Percentiles rank a stretch among this genome's conserved stretches.
Conservation (phyloP, 2,329 filamentous ascomycete species). For the Xylariales sp. region DNA sequence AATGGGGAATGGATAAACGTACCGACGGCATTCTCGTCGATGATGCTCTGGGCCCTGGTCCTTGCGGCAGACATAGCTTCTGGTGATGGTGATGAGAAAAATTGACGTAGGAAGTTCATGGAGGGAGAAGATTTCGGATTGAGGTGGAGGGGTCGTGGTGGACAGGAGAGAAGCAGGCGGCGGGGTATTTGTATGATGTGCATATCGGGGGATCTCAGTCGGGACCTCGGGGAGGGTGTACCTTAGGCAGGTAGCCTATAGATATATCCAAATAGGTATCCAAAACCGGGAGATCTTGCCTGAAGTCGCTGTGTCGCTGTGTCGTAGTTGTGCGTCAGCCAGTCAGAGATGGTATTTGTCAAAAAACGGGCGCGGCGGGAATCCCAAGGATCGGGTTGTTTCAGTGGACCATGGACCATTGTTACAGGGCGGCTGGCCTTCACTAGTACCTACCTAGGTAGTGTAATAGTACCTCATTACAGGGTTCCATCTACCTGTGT, state of each 20-base stretch:
- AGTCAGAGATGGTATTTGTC: conserved; percentile 13
- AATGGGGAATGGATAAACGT: conserved; percentile 49
- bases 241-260: too few relatives aligned
- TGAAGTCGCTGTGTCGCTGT: not conserved
- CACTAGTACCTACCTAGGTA: too few relatives aligned
- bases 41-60: conserved; percentile 84
- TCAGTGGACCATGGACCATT: conserved; percentile 2
- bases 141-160: conserved; percentile 21
- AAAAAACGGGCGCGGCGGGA: conserved; percentile 1
- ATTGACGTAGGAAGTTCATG: conserved; percentile 69
- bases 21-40: conserved; percentile 90
- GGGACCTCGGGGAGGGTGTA: too few relatives aligned
- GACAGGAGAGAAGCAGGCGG: conserved; percentile 18
- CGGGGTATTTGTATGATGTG: conserved; percentile 40
- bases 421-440: too few relatives aligned
- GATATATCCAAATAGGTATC: not conserved
- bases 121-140: conserved; percentile 20
- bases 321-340: conserved; percentile 1
- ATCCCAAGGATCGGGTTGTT: not conserved
- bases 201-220: not conserved
- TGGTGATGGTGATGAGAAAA: conserved; percentile 73
- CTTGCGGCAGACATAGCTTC: conserved; percentile 84
- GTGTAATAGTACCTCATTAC: too few relatives aligned
- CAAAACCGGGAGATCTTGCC: not conserved
- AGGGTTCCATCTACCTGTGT: too few relatives aligned